A percentile compares a stretch with the other conserved stretches of the same genome.
phyloP scores from a whole-genome alignment of 2,329 filamentous ascomycete genomes.

The Ceratocystis harringtonii region DNA sequence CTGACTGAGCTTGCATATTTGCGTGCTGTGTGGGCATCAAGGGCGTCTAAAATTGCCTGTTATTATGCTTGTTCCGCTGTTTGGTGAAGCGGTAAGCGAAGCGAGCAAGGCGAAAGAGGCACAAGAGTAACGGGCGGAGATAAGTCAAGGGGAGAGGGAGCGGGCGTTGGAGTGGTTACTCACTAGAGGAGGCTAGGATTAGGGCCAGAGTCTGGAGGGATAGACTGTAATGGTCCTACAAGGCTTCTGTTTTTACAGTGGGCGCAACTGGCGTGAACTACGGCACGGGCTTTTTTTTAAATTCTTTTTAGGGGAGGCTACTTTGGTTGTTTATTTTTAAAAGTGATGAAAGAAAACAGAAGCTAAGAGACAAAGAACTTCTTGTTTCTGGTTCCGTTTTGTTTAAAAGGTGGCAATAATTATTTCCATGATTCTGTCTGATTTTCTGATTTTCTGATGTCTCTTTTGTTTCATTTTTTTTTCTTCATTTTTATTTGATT shows the following conservation, averaged over 20 bases:
- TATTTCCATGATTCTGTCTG: no score
- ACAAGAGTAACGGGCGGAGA: background rate
- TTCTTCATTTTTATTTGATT: no score
- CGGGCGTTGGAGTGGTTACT: no score
- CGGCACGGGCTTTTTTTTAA: slow-evolving; percentile 23
- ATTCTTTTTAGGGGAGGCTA: background rate
- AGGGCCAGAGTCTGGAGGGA: background rate
- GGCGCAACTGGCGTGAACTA: background rate
- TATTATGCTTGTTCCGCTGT: background rate
- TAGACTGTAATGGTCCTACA: background rate
- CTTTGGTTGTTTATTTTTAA: no score
- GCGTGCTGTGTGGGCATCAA: background rate
- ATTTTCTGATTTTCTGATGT: no score
- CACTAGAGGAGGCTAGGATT: background rate
- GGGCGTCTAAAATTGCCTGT: background rate
- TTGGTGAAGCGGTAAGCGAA: background rate
- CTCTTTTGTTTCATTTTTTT: no score
- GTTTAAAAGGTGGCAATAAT: no score
- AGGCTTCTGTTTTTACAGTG: background rate
- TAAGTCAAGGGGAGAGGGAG: no score
- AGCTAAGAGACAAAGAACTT: no score
- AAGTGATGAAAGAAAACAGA: no score
- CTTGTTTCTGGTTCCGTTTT: no score
- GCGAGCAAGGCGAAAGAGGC: background rate
- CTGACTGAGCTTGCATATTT: background rate